Base-by-base conservation (phyloP, 2,329 filamentous ascomycete genomes). In the Septoria petroselini region DNA sequence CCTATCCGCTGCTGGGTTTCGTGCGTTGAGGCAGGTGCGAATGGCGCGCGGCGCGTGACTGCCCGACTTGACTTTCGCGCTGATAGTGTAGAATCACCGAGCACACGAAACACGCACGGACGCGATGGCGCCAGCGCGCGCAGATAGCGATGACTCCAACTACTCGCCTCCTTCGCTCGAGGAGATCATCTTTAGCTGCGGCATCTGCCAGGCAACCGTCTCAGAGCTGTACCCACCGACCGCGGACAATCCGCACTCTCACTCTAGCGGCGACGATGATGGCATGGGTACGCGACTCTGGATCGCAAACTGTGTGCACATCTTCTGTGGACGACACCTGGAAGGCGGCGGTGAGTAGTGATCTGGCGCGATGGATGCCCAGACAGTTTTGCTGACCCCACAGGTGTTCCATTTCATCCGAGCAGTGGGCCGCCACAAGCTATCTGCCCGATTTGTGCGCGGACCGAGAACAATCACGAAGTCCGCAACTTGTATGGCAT, bases 121-220 rank as follows among this genome's bases (percentile, higher is more conserved):
- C 11, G 39, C 41, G 3, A 61, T 57, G 55, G 52, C 54, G 31
- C 42, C 54, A 27, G 30, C 50, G 17, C 38, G 40, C 21, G 35
- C 21, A 19, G 39, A 43, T 7, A 45, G 37, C 4, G 35, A 27
- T 30, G 41, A 21, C 9, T 27, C 29, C 35, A 40, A 27, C 23
- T 34, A 52, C 14, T 25, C 35, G 7, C 47, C 50, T n/a, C 35
- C 47, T 27, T 61, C 38, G 2, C 48, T 63, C 11, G 53, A 58
- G 41, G 61, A 77, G 52, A 65, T 76, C 52, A 71, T 78, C 42
- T 75, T 77, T 59, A 71, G 70, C 54, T 79, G 76, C 59, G 66
- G 66, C 21, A 56, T 76, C 30, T 79, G 76, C 58, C 71, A 74
- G 40, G 65, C 65, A 7, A 70, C 69, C 5, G 66, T 75, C 30